Evolutionary conservation across 345 rosid genomes (phyloP).

Genomic region (Pseudoturritis turrita): DNA sequence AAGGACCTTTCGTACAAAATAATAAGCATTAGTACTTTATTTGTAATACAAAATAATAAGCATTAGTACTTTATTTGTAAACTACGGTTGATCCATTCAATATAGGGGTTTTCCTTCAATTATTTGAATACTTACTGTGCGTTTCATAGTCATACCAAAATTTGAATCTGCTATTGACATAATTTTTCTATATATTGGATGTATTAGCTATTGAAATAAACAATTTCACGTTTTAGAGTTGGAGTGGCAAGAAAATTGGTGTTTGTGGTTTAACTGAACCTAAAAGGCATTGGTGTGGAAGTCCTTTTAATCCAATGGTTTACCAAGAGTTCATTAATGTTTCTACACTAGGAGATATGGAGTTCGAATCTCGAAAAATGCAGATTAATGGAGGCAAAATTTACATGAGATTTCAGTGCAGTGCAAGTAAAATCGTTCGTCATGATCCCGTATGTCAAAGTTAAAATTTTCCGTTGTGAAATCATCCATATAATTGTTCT

Average conservation of each 20-base stretch:
- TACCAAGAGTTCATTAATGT: no score
- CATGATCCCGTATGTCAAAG: no score
- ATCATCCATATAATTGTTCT: no score
- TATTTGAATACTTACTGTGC: neutral
- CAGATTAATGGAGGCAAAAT: no score
- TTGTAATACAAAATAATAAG: neutral
- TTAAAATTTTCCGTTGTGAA: no score
- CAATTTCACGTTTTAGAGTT: neutral
- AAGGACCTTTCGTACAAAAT: constrained; percentile 20
- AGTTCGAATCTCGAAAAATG: no score
- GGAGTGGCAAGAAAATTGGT: neutral
- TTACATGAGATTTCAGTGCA: no score
- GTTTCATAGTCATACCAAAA: neutral
- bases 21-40: neutral
- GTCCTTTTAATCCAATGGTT: no score
- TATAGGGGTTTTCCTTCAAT: neutral
- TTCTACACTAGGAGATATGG: no score
- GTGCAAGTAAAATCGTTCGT: no score
- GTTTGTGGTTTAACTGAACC: neutral
- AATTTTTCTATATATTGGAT: neutral
- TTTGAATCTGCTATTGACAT: neutral
- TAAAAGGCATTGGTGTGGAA: no score
- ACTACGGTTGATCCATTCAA: neutral
- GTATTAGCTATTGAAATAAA: neutral
- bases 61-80: constrained; percentile 2